Percentiles rank a stretch among this genome's conserved stretches.
Evolutionary conservation across 768 basidiomycete species (phyloP).

Genomic region (Amanita inopinata): DNA sequence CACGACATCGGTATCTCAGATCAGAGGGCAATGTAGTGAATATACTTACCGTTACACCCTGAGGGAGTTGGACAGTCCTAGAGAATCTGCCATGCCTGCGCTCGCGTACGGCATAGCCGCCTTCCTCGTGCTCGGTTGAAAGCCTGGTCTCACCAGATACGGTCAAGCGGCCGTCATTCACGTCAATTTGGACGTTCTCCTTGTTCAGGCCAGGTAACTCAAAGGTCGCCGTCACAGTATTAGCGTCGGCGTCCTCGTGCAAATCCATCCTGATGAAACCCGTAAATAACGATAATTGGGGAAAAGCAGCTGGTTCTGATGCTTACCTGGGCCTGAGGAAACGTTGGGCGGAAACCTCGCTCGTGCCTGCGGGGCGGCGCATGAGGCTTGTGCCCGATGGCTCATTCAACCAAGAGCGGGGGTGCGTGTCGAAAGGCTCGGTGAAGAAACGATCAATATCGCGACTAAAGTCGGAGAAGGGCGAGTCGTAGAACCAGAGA

Average conservation of each 20-base stretch:
- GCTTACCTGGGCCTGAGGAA: slow-evolving; percentile 5
- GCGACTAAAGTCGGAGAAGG: slow-evolving; percentile 29
- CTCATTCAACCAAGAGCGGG: background rate
- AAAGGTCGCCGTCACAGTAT: slow-evolving; percentile 42
- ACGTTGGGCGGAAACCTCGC: background rate
- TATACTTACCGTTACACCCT: slow-evolving; percentile 36
- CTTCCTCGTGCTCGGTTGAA: slow-evolving; percentile 22
- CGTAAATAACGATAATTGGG: background rate
- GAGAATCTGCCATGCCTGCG: slow-evolving; percentile 33
- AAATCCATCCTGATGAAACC: slow-evolving; percentile 37
- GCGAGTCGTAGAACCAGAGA: slow-evolving; percentile 27
- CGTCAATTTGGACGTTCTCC: slow-evolving; percentile 40
- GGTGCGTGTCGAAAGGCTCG: slow-evolving; percentile 17
- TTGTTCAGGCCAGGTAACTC: slow-evolving; percentile 46
- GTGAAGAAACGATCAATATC: slow-evolving; percentile 35
- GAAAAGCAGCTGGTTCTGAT: background rate
- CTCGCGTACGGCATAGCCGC: slow-evolving; percentile 35
- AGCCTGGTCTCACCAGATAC: slow-evolving; percentile 37
- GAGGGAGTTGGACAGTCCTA: slow-evolving; percentile 38
- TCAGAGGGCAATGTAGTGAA: background rate
- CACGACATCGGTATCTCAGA: background rate
- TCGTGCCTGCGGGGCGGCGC: background rate
- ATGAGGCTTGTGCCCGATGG: slow-evolving; percentile 1
- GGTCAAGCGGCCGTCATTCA: slow-evolving; percentile 36
- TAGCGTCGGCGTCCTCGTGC: slow-evolving; percentile 34